Base-by-base conservation (phyloP, 345 rosid species). In the Rhizophora apiculata region DNA sequence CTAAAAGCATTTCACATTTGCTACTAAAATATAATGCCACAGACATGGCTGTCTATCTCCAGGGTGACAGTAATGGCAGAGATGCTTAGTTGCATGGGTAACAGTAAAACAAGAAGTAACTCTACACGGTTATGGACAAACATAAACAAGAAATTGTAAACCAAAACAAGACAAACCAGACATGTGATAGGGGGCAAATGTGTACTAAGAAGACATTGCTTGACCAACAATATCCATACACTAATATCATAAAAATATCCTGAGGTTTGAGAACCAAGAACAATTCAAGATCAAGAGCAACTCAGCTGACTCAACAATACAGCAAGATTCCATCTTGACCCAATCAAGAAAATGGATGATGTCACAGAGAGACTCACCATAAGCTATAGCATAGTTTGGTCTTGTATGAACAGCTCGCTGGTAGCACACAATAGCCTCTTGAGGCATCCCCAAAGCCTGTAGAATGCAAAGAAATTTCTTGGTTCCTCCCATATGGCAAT, bases 401-500 rank as follows among this genome's bases (percentile, higher is more conserved):
- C 96, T 84, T 63, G 82, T 70, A 81, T 96, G 98, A 81, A 89
- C 81, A 77, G 95, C 97, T 34, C 84, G 92, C 84, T 92, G 96
- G 76, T 92, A 96, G 74, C 98, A 96, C 62, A 85, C 57, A 34
- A 89, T 86, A 64, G 99, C 99, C 80, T 96, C 99, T 73, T 92
- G 89, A 72, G 89, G 87, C 97, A 92, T 88, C 62, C 97, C 91
- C 74, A 96, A 78, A 55, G 97, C 92, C 99, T 96, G 88, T 75
- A 84, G 73, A 84, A 76, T 64, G 79, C 63, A 84, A 82, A 75
- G 29, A 64, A 75, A 77, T 31, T 77, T 36, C 68, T 73, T 68
- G 78, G 77, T 85, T 82, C 52, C 78, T 70, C 77, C 68, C 66
- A 71, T 43, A 59, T n/a, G 59, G 52, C 72, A 80, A 66, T 55